Conservation (phyloP, 2,329 filamentous ascomycete species). For the Aspergillus ruber region DNA sequence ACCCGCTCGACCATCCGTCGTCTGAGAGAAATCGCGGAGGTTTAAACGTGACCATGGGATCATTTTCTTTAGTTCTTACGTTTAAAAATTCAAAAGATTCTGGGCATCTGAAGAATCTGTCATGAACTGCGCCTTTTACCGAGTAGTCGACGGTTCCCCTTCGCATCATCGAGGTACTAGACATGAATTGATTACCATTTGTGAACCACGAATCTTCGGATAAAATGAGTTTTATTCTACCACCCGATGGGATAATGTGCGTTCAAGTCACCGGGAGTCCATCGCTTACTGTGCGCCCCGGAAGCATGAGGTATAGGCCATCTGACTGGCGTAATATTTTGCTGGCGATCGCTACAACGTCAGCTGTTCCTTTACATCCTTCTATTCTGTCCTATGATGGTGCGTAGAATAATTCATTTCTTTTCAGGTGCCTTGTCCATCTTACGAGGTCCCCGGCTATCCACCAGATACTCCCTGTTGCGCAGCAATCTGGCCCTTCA, state of each 20-base stretch:
- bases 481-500: not conserved
- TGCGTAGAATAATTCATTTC: not conserved
- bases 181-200: not conserved
- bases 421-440: not conserved
- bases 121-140: slow-evolving; percentile 10
- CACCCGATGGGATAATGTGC: too few relatives aligned
- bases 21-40: slow-evolving; percentile 95
- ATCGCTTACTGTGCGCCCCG: too few relatives aligned
- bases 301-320: not conserved
- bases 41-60: slow-evolving; percentile 43
- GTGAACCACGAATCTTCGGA: not conserved
- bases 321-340: not conserved
- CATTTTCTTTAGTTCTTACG: slow-evolving; percentile 26
- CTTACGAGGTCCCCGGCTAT: not conserved
- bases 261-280: too few relatives aligned
- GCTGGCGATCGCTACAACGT: not conserved
- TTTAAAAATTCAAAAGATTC: slow-evolving; percentile 34
- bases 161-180: not conserved
- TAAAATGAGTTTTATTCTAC: not conserved
- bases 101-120: slow-evolving; percentile 18
- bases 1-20: slow-evolving; percentile 95
- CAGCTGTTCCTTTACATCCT: not conserved
- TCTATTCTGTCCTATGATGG: not conserved
- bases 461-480: not conserved
- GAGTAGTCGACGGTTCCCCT: not conserved